phyloP scores from a whole-genome alignment of 495 filamentous ascomycete species.

The Hyaloscypha variabilis region DNA sequence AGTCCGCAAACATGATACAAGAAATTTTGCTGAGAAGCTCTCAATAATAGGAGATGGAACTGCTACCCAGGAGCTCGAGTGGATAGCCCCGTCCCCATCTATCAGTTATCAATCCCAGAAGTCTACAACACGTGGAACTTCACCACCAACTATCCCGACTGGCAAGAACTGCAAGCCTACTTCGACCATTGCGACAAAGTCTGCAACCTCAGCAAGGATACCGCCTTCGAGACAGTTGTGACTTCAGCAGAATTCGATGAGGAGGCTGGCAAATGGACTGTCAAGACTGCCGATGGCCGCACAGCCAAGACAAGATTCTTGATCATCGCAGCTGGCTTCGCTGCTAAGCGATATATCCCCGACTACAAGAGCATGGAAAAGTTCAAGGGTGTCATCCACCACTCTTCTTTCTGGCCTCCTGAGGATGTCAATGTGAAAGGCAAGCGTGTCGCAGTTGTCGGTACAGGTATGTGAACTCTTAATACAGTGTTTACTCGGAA shows the following conservation, averaged over 20 bases:
- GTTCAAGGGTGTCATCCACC: conserved; percentile 56
- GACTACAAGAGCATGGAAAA: conserved; percentile 49
- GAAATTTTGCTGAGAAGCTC: not conserved
- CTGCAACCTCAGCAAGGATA: conserved; percentile 52
- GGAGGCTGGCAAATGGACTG: conserved; percentile 43
- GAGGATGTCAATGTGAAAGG: conserved; percentile 47
- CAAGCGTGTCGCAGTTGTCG: conserved; percentile 58
- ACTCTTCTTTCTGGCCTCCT: conserved; percentile 63
- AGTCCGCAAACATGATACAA: not conserved
- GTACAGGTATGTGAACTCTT: conserved; percentile 42
- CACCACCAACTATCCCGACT: conserved; percentile 51
- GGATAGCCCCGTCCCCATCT: conserved; percentile 52
- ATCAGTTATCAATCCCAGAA: conserved; percentile 54
- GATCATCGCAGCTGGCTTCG: conserved; percentile 47
- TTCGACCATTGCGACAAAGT: conserved; percentile 57
- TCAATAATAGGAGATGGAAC: conserved; percentile 41
- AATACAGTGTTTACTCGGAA: not conserved
- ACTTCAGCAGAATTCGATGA: conserved; percentile 47
- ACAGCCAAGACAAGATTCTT: conserved; percentile 46
- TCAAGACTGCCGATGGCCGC: conserved; percentile 50
- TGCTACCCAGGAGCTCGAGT: conserved; percentile 55
- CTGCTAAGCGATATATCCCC: conserved; percentile 44
- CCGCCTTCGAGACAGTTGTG: conserved; percentile 51
- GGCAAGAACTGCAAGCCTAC: conserved; percentile 53
- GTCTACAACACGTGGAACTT: conserved; percentile 57